Conservation (phyloP, 192 early-diverging fungal genomes). For the Phycomyces blakesleeanus region DNA sequence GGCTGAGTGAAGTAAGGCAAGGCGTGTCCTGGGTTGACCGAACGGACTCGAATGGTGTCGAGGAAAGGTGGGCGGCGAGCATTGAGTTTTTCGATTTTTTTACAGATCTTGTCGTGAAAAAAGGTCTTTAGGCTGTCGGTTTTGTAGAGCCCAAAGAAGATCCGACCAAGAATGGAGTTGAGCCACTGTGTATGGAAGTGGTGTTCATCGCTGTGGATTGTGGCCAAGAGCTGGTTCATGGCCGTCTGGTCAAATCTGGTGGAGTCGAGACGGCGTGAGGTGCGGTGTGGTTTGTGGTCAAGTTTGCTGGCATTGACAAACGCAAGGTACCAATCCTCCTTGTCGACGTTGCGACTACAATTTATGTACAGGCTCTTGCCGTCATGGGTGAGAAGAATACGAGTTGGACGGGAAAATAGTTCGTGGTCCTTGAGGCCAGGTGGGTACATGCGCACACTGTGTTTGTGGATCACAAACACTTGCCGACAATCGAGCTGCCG, state of each 20-base stretch:
- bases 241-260: slow-evolving; percentile 41
- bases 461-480: slow-evolving; percentile 65
- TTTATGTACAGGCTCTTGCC: slow-evolving; percentile 60
- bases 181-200: slow-evolving; percentile 67
- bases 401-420: slow-evolving; percentile 62
- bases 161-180: slow-evolving; percentile 77
- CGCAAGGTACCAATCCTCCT: slow-evolving; percentile 92
- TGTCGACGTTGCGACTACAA: slow-evolving; percentile 63
- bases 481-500: slow-evolving; percentile 38
- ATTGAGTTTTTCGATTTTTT: slow-evolving; percentile 64
- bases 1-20: slow-evolving; percentile 81
- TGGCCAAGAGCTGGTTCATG: slow-evolving; percentile 35
- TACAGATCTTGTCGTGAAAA: slow-evolving; percentile 62
- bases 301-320: slow-evolving; percentile 49
- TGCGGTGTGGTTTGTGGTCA: slow-evolving; percentile 57
- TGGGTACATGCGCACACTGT: slow-evolving; percentile 73
- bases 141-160: slow-evolving; percentile 69
- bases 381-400: slow-evolving; percentile 55
- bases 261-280: slow-evolving; percentile 18
- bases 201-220: slow-evolving; percentile 52
- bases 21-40: slow-evolving; percentile 74
- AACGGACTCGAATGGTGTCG: slow-evolving; percentile 76
- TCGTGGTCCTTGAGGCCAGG: slow-evolving; percentile 65
- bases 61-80: slow-evolving; percentile 66
- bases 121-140: slow-evolving; percentile 55